phyloP scores from a whole-genome alignment of 805 yeast genomes.

The Starmerella scarabaei region DNA sequence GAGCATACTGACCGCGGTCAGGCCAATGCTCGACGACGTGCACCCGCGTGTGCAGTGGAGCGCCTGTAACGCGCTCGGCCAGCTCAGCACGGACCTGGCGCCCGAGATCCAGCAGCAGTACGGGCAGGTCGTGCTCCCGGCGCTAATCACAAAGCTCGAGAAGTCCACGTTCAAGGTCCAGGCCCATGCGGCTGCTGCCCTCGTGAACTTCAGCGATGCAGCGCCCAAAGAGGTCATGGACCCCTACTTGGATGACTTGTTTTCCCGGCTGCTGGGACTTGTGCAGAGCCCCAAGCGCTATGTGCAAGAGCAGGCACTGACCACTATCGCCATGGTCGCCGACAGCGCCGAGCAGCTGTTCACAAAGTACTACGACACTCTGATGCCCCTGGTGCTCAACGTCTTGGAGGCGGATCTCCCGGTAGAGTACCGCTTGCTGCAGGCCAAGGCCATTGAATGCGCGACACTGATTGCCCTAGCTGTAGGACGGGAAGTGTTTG shows the following conservation, averaged over 20 bases:
- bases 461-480: slow-evolving; percentile 88
- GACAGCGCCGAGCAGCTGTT: slow-evolving; percentile 88
- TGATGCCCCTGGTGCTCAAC: slow-evolving; percentile 76
- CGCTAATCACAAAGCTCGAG: slow-evolving; percentile 65
- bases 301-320: slow-evolving; percentile 93
- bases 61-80: slow-evolving; percentile 93
- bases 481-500: slow-evolving; percentile 82
- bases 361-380: slow-evolving; percentile 80
- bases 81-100: slow-evolving; percentile 92
- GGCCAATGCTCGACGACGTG: slow-evolving; percentile 72
- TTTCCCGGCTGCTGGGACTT: slow-evolving; percentile 58
- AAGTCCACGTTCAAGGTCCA: slow-evolving; percentile 72
- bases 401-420: slow-evolving; percentile 71
- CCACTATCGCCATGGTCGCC: slow-evolving; percentile 93
- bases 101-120: slow-evolving; percentile 71
- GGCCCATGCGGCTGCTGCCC: slow-evolving; percentile 97
- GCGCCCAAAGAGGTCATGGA: slow-evolving; percentile 78
- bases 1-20: slow-evolving; percentile 64
- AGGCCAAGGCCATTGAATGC: slow-evolving; percentile 93
- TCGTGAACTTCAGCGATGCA: slow-evolving; percentile 88
- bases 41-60: slow-evolving; percentile 96
- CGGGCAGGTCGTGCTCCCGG: slow-evolving; percentile 72
- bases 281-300: slow-evolving; percentile 79
- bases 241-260: slow-evolving; percentile 78
- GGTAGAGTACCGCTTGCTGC: slow-evolving; percentile 60